A percentile compares a stretch with the other conserved stretches of the same genome.
These are phyloP conservation scores for Trypanosoma lewisi DNA, from an alignment of 208 protist genomes.

Conservation along the genomic window DNA sequence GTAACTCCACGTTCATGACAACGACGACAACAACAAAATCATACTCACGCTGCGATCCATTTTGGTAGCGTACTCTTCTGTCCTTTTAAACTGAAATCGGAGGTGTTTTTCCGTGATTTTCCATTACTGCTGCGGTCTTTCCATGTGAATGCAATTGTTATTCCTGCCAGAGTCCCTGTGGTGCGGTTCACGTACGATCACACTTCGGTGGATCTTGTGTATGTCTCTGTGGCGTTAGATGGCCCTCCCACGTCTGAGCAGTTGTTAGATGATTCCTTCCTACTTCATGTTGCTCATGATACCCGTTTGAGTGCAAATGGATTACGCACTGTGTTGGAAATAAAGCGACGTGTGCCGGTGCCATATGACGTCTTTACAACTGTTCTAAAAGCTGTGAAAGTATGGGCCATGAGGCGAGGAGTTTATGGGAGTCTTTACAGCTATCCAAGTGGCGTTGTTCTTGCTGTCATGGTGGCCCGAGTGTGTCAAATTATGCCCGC, in stretches of 20 bases:
- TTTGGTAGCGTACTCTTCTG: constrained; percentile 47
- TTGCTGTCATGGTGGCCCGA: constrained; percentile 94
- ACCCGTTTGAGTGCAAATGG: constrained; percentile 70
- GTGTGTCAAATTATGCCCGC: constrained; percentile 93
- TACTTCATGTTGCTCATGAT: constrained; percentile 45
- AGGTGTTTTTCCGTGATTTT: constrained; percentile 56
- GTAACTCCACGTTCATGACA: neutral
- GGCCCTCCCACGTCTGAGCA: constrained; percentile 53
- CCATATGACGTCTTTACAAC: constrained; percentile 43
- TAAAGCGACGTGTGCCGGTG: constrained; percentile 48
- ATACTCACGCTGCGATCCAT: neutral
- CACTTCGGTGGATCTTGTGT: constrained; percentile 78
- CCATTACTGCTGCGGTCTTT: constrained; percentile 32
- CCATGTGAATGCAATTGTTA: constrained; percentile 45
- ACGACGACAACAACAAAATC: neutral
- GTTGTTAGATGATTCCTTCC: constrained; percentile 55
- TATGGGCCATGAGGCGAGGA: constrained; percentile 77
- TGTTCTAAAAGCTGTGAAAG: constrained; percentile 74
- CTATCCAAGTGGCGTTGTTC: constrained; percentile 95
- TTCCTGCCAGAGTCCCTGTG: constrained; percentile 78
- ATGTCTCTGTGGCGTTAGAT: constrained; percentile 46
- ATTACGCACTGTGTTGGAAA: constrained; percentile 72
- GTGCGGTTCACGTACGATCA: constrained; percentile 64
- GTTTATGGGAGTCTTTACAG: constrained; percentile 95
- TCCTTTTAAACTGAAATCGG: constrained; percentile 40